phyloP scores from a whole-genome alignment of 2,329 filamentous ascomycete genomes.

The Paecilomyces sp. region DNA sequence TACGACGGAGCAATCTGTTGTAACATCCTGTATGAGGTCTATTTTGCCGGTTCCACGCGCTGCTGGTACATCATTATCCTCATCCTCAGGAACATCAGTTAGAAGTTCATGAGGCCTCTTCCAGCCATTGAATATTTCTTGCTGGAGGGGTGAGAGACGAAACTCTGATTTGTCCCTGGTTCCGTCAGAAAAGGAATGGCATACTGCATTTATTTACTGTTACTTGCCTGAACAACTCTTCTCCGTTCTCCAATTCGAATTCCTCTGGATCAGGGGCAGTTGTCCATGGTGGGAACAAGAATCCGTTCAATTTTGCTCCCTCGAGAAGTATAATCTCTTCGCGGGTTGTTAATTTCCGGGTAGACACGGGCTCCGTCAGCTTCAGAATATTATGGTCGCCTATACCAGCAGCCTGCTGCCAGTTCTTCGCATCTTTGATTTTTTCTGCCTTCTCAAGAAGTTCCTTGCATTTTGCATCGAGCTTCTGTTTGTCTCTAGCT shows the following conservation, averaged over 20 bases:
- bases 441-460: slow-evolving; percentile 66
- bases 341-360: slow-evolving; percentile 55
- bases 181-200: slow-evolving; percentile 13
- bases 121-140: slow-evolving; percentile 75
- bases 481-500: slow-evolving; percentile 56
- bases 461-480: slow-evolving; percentile 62
- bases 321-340: slow-evolving; percentile 73
- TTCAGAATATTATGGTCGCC: slow-evolving; percentile 19
- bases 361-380: slow-evolving; percentile 45
- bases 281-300: slow-evolving; percentile 81
- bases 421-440: slow-evolving; percentile 53
- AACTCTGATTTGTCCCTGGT: slow-evolving; percentile 62
- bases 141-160: slow-evolving; percentile 66
- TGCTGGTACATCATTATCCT: slow-evolving; percentile 28
- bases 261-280: slow-evolving; percentile 51
- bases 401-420: slow-evolving; percentile 17
- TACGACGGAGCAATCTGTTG: slow-evolving; percentile 94
- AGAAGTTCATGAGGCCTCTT: slow-evolving; percentile 65
- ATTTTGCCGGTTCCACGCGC: slow-evolving; percentile 55
- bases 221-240: slow-evolving; percentile 56
- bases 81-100: slow-evolving; percentile 21
- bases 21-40: slow-evolving; percentile 90
- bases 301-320: slow-evolving; percentile 73
- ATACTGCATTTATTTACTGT: slow-evolving; percentile 2
- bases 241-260: slow-evolving; percentile 51